phyloP scores from a whole-genome alignment of 768 basidiomycete species.

The Auricularia auricula-judae region DNA sequence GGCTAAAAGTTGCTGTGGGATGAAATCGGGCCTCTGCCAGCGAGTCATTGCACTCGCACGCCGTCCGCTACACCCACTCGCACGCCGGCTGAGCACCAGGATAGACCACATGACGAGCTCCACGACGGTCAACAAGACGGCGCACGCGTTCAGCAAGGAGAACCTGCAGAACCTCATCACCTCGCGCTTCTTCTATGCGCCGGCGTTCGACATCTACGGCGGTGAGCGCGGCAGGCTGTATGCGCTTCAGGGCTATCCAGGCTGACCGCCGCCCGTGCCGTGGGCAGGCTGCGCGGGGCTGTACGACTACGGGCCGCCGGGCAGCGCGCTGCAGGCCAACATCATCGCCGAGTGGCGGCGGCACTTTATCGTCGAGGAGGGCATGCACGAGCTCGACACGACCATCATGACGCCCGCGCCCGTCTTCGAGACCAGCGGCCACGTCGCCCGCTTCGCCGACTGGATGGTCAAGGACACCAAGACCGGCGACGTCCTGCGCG shows the following conservation, averaged over 20 bases:
- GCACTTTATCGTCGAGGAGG: constrained; percentile 96
- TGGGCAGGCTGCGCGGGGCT: constrained; percentile 82
- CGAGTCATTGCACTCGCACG: too few species aligned
- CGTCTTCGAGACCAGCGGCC: constrained; percentile 94
- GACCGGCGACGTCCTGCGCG: constrained; percentile 94
- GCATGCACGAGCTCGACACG: constrained; percentile 97
- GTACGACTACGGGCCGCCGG: constrained; percentile 96
- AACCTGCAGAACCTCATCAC: constrained; percentile 78
- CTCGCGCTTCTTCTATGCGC: constrained; percentile 93
- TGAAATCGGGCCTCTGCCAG: too few species aligned
- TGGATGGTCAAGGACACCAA: constrained; percentile 98
- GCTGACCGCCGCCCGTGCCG: too few species aligned
- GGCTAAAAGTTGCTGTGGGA: too few species aligned
- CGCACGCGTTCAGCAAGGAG: constrained; percentile 78
- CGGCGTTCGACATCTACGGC: constrained; percentile 98
- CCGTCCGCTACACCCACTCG: too few species aligned
- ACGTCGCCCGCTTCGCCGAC: constrained; percentile 95
- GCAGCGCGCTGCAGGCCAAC: constrained; percentile 92
- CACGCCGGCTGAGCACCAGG: neutral
- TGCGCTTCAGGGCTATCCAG: too few species aligned
- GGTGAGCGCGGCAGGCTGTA: constrained; percentile 39
- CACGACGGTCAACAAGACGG: constrained; percentile 59
- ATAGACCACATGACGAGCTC: constrained; percentile 6
- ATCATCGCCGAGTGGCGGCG: constrained; percentile 93
- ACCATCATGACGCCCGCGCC: constrained; percentile 94